phyloP scores from a whole-genome alignment of 1,139 yeast species.

The Barnettozyma hawaiiensis region DNA sequence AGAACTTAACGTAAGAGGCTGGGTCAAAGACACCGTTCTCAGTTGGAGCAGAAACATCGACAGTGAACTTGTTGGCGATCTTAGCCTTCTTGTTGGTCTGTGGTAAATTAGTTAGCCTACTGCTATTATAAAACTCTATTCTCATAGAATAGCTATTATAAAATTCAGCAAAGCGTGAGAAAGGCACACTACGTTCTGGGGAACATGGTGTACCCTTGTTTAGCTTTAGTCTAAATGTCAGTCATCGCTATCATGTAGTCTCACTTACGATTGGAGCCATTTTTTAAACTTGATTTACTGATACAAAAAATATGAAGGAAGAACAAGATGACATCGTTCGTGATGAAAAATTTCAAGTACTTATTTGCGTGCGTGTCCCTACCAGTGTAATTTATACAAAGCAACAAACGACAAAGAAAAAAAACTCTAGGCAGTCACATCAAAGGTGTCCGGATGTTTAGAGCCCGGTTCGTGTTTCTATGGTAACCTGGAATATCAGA shows the following conservation, averaged over 20 bases:
- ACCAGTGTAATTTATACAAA: neutral
- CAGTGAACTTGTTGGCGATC: conserved; percentile 85
- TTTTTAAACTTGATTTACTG: conserved; percentile 35
- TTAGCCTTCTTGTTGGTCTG: conserved; percentile 77
- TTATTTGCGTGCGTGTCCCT: neutral
- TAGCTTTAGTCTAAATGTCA: conserved; percentile 10
- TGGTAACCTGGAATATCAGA: neutral
- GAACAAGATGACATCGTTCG: neutral
- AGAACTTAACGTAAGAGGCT: conserved; percentile 95
- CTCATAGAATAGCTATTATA: conserved; percentile 23
- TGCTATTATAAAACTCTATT: conserved; percentile 40
- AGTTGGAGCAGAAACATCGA: conserved; percentile 96
- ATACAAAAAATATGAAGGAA: neutral
- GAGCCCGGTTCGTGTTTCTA: neutral
- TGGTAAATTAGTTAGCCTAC: conserved; percentile 44
- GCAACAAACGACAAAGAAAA: neutral
- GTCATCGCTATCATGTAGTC: conserved; percentile 4
- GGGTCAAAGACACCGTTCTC: conserved; percentile 98
- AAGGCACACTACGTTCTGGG: neutral
- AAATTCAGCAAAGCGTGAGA: conserved; percentile 47
- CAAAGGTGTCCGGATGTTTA: neutral
- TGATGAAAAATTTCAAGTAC: neutral
- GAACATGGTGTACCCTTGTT: no score
- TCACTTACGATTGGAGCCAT: conserved; percentile 91
- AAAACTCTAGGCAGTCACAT: neutral